These are phyloP conservation scores for Zymoseptoria passerinii DNA, from an alignment of 2,329 filamentous ascomycete species.

Conservation along the genomic window DNA sequence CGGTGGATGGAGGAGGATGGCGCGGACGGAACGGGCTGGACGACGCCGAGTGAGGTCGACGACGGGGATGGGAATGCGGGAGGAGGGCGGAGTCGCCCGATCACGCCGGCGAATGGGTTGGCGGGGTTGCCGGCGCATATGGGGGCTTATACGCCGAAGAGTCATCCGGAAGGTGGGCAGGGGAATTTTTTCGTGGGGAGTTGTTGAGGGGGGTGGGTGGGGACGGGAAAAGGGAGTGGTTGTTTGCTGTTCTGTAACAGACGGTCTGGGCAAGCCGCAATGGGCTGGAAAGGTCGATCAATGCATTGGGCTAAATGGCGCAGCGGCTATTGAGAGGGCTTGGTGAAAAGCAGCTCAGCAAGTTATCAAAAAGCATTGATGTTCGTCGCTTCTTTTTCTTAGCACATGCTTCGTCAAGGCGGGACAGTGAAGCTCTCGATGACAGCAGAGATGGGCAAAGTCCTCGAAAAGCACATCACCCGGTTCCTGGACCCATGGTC, in stretches of 20 bases:
- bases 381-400: too few relatives aligned
- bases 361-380: too few relatives aligned
- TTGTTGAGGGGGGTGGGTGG: constrained; percentile 5
- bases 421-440: too few relatives aligned
- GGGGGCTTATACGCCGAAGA: constrained; percentile 26
- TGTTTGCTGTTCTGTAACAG: neutral
- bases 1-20: constrained; percentile 71
- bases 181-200: constrained; percentile 27
- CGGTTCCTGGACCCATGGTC: too few relatives aligned
- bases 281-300: too few relatives aligned
- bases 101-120: constrained; percentile 20
- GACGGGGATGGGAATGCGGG: constrained; percentile 13
- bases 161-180: constrained; percentile 25
- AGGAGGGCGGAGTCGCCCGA: constrained; percentile 16
- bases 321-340: too few relatives aligned
- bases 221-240: neutral
- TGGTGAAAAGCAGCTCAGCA: too few relatives aligned
- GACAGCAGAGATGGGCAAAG: too few relatives aligned
- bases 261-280: neutral
- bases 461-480: too few relatives aligned
- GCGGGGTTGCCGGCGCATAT: constrained; percentile 19
- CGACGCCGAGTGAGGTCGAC: constrained; percentile 13
- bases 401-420: too few relatives aligned
- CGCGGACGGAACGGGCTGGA: constrained; percentile 5
- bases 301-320: too few relatives aligned